Evolutionary conservation across 768 basidiomycete genomes (phyloP).

Genomic region (Leccinum uliginosum): DNA sequence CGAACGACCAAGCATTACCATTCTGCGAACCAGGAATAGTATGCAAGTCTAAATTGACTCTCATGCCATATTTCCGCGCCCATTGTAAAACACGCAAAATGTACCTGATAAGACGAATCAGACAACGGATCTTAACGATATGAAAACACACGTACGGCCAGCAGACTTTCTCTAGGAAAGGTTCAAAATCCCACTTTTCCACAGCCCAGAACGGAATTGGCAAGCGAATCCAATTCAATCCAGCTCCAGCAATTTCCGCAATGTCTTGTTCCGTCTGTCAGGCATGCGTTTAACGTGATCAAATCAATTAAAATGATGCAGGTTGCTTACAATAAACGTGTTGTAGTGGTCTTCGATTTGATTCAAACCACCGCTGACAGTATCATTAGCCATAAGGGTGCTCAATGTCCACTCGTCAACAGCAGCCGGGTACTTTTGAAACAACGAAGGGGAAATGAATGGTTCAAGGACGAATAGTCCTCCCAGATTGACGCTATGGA

Average conservation of each 20-base stretch:
- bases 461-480: constrained; percentile 79
- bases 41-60: constrained; percentile 78
- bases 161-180: constrained; percentile 66
- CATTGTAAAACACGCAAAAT: constrained; percentile 72
- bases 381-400: constrained; percentile 59
- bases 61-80: constrained; percentile 88
- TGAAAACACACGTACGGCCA: constrained; percentile 54
- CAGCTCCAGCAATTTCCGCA: constrained; percentile 83
- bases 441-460: constrained; percentile 65
- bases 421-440: constrained; percentile 52
- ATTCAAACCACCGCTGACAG: constrained; percentile 55
- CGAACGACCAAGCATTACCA: constrained; percentile 33
- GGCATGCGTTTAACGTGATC: neutral
- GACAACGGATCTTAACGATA: neutral
- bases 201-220: constrained; percentile 87
- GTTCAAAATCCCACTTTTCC: constrained; percentile 69
- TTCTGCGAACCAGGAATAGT: constrained; percentile 78
- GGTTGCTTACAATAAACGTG: constrained; percentile 70
- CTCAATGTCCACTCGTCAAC: constrained; percentile 70
- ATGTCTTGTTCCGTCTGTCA: constrained; percentile 83
- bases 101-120: constrained; percentile 42
- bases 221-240: constrained; percentile 78
- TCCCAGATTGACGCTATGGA: constrained; percentile 60
- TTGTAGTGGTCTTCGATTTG: constrained; percentile 74
- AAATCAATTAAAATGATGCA: neutral